Evolutionary conservation across 768 basidiomycete genomes (phyloP).

Genomic region (Naganishia friedmannii): DNA sequence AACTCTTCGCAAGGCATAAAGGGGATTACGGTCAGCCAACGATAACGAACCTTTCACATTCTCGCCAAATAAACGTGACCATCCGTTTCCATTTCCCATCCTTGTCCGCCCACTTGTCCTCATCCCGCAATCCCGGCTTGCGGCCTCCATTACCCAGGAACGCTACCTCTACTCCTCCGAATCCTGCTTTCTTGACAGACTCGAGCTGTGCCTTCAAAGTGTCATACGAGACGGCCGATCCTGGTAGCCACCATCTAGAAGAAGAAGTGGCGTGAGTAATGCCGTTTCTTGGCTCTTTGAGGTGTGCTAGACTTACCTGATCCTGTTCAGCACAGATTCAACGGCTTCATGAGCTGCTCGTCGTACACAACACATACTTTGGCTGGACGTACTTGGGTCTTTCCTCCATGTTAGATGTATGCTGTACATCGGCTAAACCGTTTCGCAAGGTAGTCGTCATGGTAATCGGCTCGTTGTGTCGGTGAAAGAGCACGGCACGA

Average conservation of each 20-base stretch:
- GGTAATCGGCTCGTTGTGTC: not conserved
- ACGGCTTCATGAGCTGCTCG: not conserved
- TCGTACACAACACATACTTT: not conserved
- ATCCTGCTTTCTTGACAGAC: slow-evolving; percentile 12
- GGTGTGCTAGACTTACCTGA: not conserved
- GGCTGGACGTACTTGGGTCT: slow-evolving; percentile 1
- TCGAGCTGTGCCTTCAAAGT: slow-evolving; percentile 5
- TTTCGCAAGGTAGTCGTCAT: not conserved
- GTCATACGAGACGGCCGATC: not conserved
- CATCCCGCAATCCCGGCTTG: slow-evolving; percentile 1
- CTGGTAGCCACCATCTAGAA: slow-evolving; percentile 24
- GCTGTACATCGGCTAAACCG: not conserved
- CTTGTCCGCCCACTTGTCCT: not conserved
- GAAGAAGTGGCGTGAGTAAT: not conserved
- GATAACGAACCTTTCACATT: slow-evolving; percentile 3
- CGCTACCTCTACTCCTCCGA: slow-evolving; percentile 20
- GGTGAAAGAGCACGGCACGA: too few relatives aligned
- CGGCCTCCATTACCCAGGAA: slow-evolving; percentile 10
- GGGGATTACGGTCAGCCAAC: too few relatives aligned
- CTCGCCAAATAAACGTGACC: slow-evolving; percentile 3
- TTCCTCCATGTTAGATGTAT: not conserved
- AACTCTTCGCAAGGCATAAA: too few relatives aligned
- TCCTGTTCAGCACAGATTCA: not conserved
- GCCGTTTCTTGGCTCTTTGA: not conserved
- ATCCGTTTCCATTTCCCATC: slow-evolving; percentile 23